Evolutionary conservation across 106 monocot genomes (phyloP).

Genomic region (Dendrobium chrysotoxum): DNA sequence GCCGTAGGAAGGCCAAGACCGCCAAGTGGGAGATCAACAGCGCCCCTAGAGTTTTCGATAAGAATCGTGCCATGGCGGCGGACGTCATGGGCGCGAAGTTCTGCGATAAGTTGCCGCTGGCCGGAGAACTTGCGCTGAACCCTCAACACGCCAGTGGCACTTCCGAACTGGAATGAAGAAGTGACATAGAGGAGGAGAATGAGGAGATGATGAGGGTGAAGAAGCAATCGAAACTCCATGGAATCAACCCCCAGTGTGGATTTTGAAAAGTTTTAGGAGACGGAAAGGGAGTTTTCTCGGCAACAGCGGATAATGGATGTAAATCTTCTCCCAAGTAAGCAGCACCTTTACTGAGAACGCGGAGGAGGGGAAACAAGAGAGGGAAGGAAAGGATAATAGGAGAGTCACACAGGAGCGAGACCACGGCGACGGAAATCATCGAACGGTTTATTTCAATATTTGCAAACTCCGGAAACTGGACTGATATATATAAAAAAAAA

Average conservation of each 20-base stretch:
- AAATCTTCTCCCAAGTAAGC: no score
- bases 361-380: background rate
- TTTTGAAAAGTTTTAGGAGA: background rate
- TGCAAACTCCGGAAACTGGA: background rate
- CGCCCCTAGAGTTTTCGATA: slow-evolving; percentile 13
- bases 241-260: background rate
- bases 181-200: slow-evolving; percentile 3
- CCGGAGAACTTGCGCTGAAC: slow-evolving; percentile 44
- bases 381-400: background rate
- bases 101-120: slow-evolving; percentile 13
- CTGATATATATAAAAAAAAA: no score
- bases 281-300: background rate
- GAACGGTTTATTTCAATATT: background rate
- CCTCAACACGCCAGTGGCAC: slow-evolving; percentile 38
- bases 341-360: background rate
- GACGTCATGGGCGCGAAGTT: slow-evolving; percentile 67
- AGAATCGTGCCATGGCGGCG: slow-evolving; percentile 57
- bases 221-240: slow-evolving; percentile 5
- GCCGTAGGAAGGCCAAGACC: slow-evolving; percentile 57
- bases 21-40: slow-evolving; percentile 60
- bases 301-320: no score
- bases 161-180: background rate
- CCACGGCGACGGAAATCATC: background rate
- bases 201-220: background rate
- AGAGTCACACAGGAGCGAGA: background rate